Evolutionary conservation across 176 grass and related monocot species (phyloP), one percentile per base, ranked within the genome.

Genomic region (Neostapfia colusana): DNA sequence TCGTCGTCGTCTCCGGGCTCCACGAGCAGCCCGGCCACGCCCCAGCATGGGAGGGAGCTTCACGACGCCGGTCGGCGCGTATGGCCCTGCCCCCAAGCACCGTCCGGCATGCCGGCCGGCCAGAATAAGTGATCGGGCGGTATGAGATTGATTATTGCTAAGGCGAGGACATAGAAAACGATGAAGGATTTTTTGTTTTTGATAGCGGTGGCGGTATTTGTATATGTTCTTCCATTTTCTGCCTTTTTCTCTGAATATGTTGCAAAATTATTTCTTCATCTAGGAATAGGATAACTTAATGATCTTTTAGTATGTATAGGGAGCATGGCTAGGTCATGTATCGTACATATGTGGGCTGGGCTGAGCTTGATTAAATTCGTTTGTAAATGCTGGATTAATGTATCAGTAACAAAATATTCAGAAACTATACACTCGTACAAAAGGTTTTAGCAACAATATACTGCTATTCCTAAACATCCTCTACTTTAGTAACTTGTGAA

Each of bases 41-140:
- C 80, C 85, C 41, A 50, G 61, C 60, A 78, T 17, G 50, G 85
- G 85, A 51, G 80, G 85, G 24, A 69, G 31, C 85, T 61, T 87
- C 85, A 73, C 45, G 8, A 81, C 80, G 16, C 85, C 85, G 3
- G 57, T 83, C 68, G 74, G 51, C 49, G 74, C 74, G 67, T 78
- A 41, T 7, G 85, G 80, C 18, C 85, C 85, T 21, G 1, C n/a
- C 34, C 39, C 51, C 80, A 0, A 87, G 60, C 85, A 61, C 76
- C 74, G 14, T 83, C 62, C 50, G 50, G n/a, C n/a, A n/a, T n/a
- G n/a, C n/a, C n/a, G n/a, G 14, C 26, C 66, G 25, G 24, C 3
- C 62, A 43, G 4, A 75, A 74, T 45, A 79, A 75, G 63, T 51
- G 42, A 70, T 46, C 56, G 69, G 42, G 5, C 28, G 56, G 31